A percentile compares a stretch with the other conserved stretches of the same genome.
phyloP scores from a whole-genome alignment of 768 basidiomycete species.

The Cyclocybe cylindracea region DNA sequence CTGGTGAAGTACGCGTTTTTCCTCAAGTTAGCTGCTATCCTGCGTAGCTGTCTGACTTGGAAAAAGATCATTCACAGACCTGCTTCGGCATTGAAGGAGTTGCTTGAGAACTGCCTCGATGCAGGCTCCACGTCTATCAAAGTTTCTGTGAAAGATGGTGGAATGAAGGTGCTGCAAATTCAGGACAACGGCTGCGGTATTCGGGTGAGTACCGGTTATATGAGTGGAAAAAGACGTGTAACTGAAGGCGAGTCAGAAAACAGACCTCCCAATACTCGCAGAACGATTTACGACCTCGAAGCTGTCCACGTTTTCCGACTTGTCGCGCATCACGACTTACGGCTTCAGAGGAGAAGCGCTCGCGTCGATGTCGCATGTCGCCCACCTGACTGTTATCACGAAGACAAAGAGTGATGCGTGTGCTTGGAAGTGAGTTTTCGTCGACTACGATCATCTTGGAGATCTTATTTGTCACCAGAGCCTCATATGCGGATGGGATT shows the following conservation, averaged over 20 bases:
- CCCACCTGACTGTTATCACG: slow-evolving; percentile 86
- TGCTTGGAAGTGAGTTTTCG: slow-evolving; percentile 84
- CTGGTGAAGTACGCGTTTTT: slow-evolving; percentile 54
- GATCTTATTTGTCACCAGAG: slow-evolving; percentile 46
- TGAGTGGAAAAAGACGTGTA: not conserved
- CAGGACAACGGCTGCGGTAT: slow-evolving; percentile 98
- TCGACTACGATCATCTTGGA: not conserved
- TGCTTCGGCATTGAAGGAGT: slow-evolving; percentile 92
- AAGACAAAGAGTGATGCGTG: slow-evolving; percentile 82
- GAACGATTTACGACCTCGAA: slow-evolving; percentile 97
- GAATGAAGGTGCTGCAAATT: slow-evolving; percentile 91
- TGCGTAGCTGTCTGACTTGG: slow-evolving; percentile 8
- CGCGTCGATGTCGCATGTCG: slow-evolving; percentile 93
- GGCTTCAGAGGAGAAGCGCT: slow-evolving; percentile 97
- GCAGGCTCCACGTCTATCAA: slow-evolving; percentile 87
- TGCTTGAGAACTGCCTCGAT: slow-evolving; percentile 95
- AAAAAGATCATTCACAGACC: slow-evolving; percentile 58
- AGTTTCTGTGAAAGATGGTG: slow-evolving; percentile 91
- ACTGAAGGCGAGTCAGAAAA: slow-evolving; percentile 52
- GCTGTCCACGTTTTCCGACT: slow-evolving; percentile 80
- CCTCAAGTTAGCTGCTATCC: not conserved
- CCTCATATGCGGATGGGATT: slow-evolving; percentile 77
- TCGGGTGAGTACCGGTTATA: slow-evolving; percentile 52
- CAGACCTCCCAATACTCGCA: slow-evolving; percentile 87
- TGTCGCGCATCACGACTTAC: slow-evolving; percentile 84